Conservation (phyloP, 2,329 filamentous ascomycete genomes). For the Aspergillus piperis region DNA sequence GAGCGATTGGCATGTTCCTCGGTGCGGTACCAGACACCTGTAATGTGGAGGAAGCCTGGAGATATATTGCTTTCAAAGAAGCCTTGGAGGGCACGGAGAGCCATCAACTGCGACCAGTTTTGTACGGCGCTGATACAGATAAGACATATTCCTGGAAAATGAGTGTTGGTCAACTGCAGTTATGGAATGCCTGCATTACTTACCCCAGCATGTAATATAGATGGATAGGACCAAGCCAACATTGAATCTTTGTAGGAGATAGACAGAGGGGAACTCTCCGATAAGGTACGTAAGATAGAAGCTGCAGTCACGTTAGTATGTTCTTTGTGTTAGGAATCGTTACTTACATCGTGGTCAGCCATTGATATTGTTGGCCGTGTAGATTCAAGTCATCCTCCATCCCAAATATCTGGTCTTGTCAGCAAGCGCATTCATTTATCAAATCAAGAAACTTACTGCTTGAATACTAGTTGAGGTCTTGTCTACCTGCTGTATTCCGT, state of each 20-base stretch:
- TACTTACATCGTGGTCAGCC: background rate
- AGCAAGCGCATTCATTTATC: background rate
- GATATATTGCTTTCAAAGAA: constrained; percentile 1
- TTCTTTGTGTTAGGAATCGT: too few relatives aligned
- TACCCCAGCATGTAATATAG: background rate
- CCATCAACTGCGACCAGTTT: background rate
- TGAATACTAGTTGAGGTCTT: background rate
- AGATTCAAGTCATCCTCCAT: background rate
- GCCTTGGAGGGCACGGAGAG: background rate
- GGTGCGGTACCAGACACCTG: background rate
- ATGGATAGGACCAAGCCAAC: background rate
- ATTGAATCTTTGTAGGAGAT: background rate
- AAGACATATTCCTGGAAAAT: background rate
- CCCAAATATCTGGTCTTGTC: background rate
- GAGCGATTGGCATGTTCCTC: background rate
- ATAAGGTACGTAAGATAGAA: background rate
- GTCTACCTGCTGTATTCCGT: constrained; percentile 2
- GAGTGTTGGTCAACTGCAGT: too few relatives aligned
- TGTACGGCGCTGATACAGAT: background rate
- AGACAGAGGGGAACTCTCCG: background rate
- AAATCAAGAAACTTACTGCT: background rate
- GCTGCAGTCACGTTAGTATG: background rate
- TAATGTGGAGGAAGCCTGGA: constrained; percentile 1
- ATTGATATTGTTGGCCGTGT: background rate
- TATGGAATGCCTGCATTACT: background rate